Evolutionary conservation across 2,329 filamentous ascomycete genomes (phyloP).

Genomic region (Talaromyces sp.): DNA sequence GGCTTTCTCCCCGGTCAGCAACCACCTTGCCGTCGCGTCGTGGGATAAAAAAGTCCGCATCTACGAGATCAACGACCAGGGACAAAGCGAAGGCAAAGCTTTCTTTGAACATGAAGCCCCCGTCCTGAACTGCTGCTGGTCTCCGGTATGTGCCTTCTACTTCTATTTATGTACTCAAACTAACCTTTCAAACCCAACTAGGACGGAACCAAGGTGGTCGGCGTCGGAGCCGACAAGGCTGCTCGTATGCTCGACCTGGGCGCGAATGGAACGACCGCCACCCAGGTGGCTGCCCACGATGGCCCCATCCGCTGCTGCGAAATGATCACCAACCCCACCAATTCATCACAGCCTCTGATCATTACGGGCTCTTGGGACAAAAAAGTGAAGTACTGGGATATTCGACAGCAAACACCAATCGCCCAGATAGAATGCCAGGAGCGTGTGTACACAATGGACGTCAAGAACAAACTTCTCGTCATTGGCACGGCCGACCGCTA

Average conservation of each 20-base stretch:
- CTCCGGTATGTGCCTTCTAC: conserved; percentile 59
- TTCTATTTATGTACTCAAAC: not conserved
- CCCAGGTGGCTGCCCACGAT: conserved; percentile 78
- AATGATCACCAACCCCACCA: conserved; percentile 62
- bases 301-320: conserved; percentile 71
- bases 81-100: conserved; percentile 77
- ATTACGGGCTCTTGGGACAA: conserved; percentile 71
- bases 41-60: conserved; percentile 99
- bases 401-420: conserved; percentile 44
- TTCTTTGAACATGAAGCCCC: conserved; percentile 80
- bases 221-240: conserved; percentile 84
- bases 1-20: conserved; percentile 67
- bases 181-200: conserved; percentile 30
- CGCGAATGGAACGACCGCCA: conserved; percentile 45
- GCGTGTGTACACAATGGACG: conserved; percentile 78
- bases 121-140: conserved; percentile 80
- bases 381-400: conserved; percentile 53
- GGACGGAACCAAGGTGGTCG: conserved; percentile 87
- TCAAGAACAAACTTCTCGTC: conserved; percentile 80
- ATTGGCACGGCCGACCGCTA: conserved; percentile 91
- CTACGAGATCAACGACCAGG: conserved; percentile 77
- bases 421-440: conserved; percentile 45
- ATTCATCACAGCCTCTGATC: conserved; percentile 61
- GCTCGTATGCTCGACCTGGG: conserved; percentile 81
- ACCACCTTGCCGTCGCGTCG: conserved; percentile 82